A percentile compares a stretch with the other conserved stretches of the same genome.
Evolutionary conservation across 1,139 yeast species (phyloP).

Genomic region (Kazachstania sp.): DNA sequence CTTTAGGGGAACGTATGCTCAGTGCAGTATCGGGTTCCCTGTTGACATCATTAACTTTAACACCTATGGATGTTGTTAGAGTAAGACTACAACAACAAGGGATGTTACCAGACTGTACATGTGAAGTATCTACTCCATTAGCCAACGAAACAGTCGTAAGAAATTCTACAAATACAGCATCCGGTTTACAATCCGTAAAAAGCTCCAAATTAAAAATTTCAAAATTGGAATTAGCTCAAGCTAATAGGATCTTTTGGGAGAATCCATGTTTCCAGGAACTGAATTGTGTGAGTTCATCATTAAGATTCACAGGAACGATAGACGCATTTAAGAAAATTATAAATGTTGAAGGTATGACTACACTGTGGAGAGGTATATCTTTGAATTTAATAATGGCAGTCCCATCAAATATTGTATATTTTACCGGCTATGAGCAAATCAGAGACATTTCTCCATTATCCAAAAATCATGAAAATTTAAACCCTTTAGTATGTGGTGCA

Average conservation of each 20-base stretch:
- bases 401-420: constrained; percentile 89
- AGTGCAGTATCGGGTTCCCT: constrained; percentile 90
- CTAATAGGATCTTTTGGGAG: constrained; percentile 36
- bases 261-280: constrained; percentile 29
- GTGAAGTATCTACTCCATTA: constrained; percentile 18
- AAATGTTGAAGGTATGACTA: constrained; percentile 59
- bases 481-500: constrained; percentile 82
- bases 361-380: constrained; percentile 87
- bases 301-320: constrained; percentile 47
- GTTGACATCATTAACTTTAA: constrained; percentile 75
- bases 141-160: constrained; percentile 11
- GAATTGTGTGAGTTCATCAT: constrained; percentile 19
- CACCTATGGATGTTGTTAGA: constrained; percentile 91
- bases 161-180: background rate
- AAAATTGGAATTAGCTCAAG: constrained; percentile 2
- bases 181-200: constrained; percentile 4
- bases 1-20: constrained; percentile 50
- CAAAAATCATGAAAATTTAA: constrained; percentile 39
- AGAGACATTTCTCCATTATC: constrained; percentile 64
- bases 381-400: constrained; percentile 80
- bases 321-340: constrained; percentile 65
- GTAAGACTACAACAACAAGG: constrained; percentile 88
- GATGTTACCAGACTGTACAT: constrained; percentile 40
- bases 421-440: constrained; percentile 84
- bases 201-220: constrained; percentile 7